Evolutionary conservation across 2,329 filamentous ascomycete species (phyloP), one percentile per base, ranked within the genome.

Genomic region (Aspergillus japonicus): DNA sequence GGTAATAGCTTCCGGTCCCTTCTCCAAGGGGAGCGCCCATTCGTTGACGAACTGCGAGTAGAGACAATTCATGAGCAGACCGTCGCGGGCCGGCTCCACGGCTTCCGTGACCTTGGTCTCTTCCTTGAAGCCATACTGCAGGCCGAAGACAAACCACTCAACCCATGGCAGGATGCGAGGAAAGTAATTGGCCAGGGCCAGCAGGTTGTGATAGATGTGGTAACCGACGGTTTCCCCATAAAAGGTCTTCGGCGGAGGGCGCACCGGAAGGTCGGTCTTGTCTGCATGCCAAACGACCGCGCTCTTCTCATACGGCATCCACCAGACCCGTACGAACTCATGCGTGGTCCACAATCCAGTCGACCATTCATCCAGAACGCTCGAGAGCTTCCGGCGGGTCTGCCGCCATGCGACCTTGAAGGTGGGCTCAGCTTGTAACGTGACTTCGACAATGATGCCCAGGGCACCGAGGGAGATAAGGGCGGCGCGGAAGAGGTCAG

Each of bases 31-130:
- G 6, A 99, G 84, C 0, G 94, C 94, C 95, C 95, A 99, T 75
- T 99, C 95, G 75, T 99, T 97, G 65, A 99, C 95, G 69, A 92
- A 96, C 73, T 99, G 95, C n/a, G 90, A 94, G 81, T 97, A 99
- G 5, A 98, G 85, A 71, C 95, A 99, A 80, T 99, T 95, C 90
- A 99, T 94, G 55, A 97, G 82, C 50, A 98, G 84, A 12, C 92
- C 94, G 64, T 89, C 81, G 61, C 89, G 87, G 64, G 89, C 90
- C 23, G 89, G 87, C 75, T 97, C 90, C 19, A 97, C 85, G 5
- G 89, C 94, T n/a, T 83, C 82, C 47, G 87, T 89, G 55, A 83
- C 82, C 3, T 82, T 83, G 53, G 87, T 87, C 62, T 91, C 85
- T 35, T 75, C 68, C 39, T 81, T 81, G 82, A 97, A 97, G 54